A percentile compares a stretch with the other conserved stretches of the same genome.
phyloP scores from a whole-genome alignment of 2,329 filamentous ascomycete genomes.

The Amphichorda felina region DNA sequence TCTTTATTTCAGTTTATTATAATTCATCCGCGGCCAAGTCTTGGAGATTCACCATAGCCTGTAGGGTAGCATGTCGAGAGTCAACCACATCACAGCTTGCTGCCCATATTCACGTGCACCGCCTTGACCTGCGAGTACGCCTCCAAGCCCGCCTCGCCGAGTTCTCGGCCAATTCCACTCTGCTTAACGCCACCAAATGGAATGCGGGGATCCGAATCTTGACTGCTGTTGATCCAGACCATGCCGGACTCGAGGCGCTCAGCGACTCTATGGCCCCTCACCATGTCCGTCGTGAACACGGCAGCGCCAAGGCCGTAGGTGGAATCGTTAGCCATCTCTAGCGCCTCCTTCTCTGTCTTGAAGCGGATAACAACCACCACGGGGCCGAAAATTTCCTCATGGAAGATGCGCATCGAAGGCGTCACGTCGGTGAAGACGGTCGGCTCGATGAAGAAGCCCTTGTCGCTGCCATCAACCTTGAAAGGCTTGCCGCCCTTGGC shows the following conservation, averaged over 20 bases:
- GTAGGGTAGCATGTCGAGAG: no score
- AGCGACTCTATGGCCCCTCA: conserved; percentile 18
- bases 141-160: conserved; percentile 25
- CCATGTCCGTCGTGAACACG: conserved; percentile 40
- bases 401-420: conserved; percentile 9
- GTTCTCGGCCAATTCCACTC: conserved; percentile 43
- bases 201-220: conserved; percentile 10
- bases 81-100: background rate
- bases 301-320: conserved; percentile 39
- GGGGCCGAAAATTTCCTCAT: conserved; percentile 15
- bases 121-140: conserved; percentile 25
- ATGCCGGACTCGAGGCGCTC: conserved; percentile 39
- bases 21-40: no score
- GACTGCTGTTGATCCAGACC: conserved; percentile 21
- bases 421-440: conserved; percentile 12
- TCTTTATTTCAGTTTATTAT: no score
- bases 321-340: conserved; percentile 19
- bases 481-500: conserved; percentile 6
- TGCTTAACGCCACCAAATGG: conserved; percentile 40
- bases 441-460: conserved; percentile 12
- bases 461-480: conserved; percentile 1
- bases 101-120: conserved; percentile 13
- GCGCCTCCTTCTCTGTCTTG: conserved; percentile 10
- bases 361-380: conserved; percentile 10
- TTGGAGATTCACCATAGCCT: no score